Base-by-base conservation (phyloP, 352 stramenopile genomes). In the Phytophthora fragariaefolia region DNA sequence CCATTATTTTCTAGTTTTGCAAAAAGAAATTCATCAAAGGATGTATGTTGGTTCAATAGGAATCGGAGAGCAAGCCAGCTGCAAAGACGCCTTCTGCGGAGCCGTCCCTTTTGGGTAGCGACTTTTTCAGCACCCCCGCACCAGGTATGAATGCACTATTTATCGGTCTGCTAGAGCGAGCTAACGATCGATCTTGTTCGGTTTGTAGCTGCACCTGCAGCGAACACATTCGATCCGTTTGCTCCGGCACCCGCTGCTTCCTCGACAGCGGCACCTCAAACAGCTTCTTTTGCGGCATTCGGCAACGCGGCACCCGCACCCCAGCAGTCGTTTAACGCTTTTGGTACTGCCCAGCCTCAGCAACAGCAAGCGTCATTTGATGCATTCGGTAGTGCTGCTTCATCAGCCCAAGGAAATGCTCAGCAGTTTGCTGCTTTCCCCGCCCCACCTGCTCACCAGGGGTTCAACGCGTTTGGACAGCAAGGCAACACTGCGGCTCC, bases 221-320 rank as follows among this genome's bases (percentile, higher is more conserved):
- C 69, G 24, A 80, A 63, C 52, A 76, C 76, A 45, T 93, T 95
- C 43, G 87, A 95, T 51, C 84, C 87, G 5, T 95, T 95, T 60
- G 83, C 78, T 9, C 59, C 71, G 9, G 57, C 73, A 15, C 65
- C 78, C 57, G 76, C 74, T 27, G 66, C 63, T 18, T 50, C 69
- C 27, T 61, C 52, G 7, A 49, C 49, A 53, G 56, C 49, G 53
- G 59, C 66, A 10, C 53, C 70, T 18, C 66, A 71, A 38, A 69
- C 70, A 7, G 48, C 72, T 20, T 66, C 66, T 20, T 82, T 85
- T 46, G 73, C 67, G 50, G 70, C 69, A 10, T 91, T 88, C 49
- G 76, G 66, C 6, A 73, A 71, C 20, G 36, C 79, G 60, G 48
- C 70, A 40, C 22, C 67, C 18, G 62, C 66, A 0, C 65, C 75